Evolutionary conservation across 371 early-diverging fungal genomes (phyloP).

Genomic region (Massospora cicadina): DNA sequence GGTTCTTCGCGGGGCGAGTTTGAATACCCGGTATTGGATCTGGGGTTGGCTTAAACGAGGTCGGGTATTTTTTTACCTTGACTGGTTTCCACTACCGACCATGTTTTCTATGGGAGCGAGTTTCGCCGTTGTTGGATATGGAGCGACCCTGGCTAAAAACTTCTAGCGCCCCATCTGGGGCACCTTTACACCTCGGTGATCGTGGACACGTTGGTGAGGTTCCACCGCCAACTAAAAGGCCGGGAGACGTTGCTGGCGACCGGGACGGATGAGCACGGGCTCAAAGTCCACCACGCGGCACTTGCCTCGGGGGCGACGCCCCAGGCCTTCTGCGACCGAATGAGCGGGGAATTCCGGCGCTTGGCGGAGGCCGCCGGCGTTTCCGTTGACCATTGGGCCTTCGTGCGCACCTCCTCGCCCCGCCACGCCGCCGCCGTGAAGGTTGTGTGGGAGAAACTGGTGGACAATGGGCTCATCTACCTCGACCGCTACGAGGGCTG

Average conservation of each 20-base stretch:
- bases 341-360: slow-evolving; percentile 20
- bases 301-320: slow-evolving; percentile 32
- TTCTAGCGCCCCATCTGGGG: slow-evolving; percentile 82
- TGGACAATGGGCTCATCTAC: slow-evolving; percentile 63
- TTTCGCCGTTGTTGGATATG: too few relatives aligned
- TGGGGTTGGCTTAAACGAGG: too few relatives aligned
- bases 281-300: slow-evolving; percentile 90
- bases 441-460: slow-evolving; percentile 54
- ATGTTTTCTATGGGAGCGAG: too few relatives aligned
- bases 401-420: slow-evolving; percentile 71
- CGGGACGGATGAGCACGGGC: slow-evolving; percentile 94
- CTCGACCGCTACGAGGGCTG: slow-evolving; percentile 85
- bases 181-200: slow-evolving; percentile 80
- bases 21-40: too few relatives aligned
- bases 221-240: slow-evolving; percentile 44
- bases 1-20: too few relatives aligned
- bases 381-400: slow-evolving; percentile 42
- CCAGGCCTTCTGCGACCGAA: slow-evolving; percentile 52
- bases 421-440: slow-evolving; percentile 52
- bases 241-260: slow-evolving; percentile 37
- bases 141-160: background rate
- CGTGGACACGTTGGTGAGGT: slow-evolving; percentile 64
- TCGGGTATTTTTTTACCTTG: too few relatives aligned
- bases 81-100: too few relatives aligned
- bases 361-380: slow-evolving; percentile 54